Conservation (phyloP, 768 basidiomycete genomes). For the Termitomyces sp. region DNA sequence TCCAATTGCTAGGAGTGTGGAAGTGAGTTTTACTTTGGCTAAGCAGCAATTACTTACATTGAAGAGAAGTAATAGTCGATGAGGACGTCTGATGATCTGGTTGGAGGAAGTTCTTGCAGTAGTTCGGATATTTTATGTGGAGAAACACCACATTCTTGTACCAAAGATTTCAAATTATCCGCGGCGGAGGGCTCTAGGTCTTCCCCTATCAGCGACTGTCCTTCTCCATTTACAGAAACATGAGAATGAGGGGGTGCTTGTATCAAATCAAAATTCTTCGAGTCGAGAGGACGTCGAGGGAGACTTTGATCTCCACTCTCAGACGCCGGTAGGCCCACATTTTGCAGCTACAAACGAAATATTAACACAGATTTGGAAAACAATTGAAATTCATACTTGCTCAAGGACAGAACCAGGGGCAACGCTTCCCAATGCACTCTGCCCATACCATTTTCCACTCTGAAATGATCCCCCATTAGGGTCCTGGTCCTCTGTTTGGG, state of each 20-base stretch:
- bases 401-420: conserved; percentile 77
- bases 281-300: conserved; percentile 8
- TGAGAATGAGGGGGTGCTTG: conserved; percentile 2
- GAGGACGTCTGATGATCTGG: conserved; percentile 68
- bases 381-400: conserved; percentile 46
- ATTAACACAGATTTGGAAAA: neutral
- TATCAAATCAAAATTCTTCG: conserved; percentile 11
- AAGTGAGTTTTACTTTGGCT: conserved; percentile 5
- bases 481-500: conserved; percentile 76
- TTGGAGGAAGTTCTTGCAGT: conserved; percentile 82
- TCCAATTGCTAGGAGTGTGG: conserved; percentile 69
- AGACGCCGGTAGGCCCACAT: conserved; percentile 16
- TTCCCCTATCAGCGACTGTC: conserved; percentile 30
- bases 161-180: conserved; percentile 80
- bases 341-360: conserved; percentile 21
- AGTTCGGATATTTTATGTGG: conserved; percentile 90
- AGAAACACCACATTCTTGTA: conserved; percentile 90
- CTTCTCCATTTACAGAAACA: conserved; percentile 8
- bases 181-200: conserved; percentile 57
- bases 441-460: conserved; percentile 84
- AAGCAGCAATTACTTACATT: conserved; percentile 40
- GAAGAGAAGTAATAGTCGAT: conserved; percentile 78
- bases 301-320: conserved; percentile 8
- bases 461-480: conserved; percentile 74
- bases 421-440: conserved; percentile 79